Percentiles rank a stretch among this genome's conserved stretches.
phyloP scores from a whole-genome alignment of 345 rosid genomes.

The Lumnitzera racemosa region DNA sequence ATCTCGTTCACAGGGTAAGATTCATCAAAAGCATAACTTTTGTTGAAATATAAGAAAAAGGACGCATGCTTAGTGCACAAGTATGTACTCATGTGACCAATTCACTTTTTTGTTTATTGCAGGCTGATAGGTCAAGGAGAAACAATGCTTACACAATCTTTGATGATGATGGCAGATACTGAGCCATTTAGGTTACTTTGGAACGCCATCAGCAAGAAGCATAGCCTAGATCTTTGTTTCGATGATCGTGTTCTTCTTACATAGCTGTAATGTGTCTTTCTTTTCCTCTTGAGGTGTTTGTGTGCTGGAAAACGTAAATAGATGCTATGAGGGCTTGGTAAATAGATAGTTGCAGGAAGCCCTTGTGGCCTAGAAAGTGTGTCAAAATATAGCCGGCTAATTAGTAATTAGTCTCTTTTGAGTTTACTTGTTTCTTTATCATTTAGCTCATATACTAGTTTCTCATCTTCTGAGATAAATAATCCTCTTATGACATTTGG shows the following conservation, averaged over 20 bases:
- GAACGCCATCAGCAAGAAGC: neutral
- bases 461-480: too few relatives aligned
- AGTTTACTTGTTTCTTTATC: too few relatives aligned
- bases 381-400: too few relatives aligned
- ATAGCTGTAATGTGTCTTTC: too few relatives aligned
- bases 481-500: too few relatives aligned
- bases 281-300: too few relatives aligned
- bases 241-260: neutral
- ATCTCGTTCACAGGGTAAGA: conserved; percentile 63
- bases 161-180: conserved; percentile 24
- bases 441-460: too few relatives aligned
- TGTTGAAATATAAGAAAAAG: neutral
- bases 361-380: too few relatives aligned
- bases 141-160: conserved; percentile 13
- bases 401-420: too few relatives aligned
- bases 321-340: too few relatives aligned
- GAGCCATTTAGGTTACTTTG: neutral
- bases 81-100: neutral
- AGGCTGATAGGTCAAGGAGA: conserved; percentile 64
- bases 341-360: too few relatives aligned
- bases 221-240: neutral
- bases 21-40: neutral
- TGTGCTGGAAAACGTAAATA: too few relatives aligned
- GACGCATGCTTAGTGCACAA: neutral
- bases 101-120: conserved; percentile 7